A percentile compares a stretch with the other conserved stretches of the same genome.
These are phyloP conservation scores for Corchorus capsularis DNA, from an alignment of 345 rosid species.

Conservation along the genomic window DNA sequence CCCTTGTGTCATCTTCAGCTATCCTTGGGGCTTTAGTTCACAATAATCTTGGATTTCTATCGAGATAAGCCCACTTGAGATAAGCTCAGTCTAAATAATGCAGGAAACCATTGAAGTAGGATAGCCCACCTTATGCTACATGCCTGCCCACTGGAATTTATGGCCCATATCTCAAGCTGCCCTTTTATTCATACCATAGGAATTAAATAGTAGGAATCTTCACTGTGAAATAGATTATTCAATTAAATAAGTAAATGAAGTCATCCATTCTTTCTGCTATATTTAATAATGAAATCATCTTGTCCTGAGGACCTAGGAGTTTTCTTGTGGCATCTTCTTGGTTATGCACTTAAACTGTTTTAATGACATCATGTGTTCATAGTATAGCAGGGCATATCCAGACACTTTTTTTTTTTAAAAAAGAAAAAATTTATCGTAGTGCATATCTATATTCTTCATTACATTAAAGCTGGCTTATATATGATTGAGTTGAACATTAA, in stretches of 20 bases:
- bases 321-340: background rate
- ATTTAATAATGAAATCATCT: background rate
- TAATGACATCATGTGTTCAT: background rate
- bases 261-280: background rate
- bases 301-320: background rate
- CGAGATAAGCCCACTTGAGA: background rate
- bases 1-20: background rate
- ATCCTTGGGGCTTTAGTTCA: background rate
- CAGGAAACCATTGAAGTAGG: constrained; percentile 8
- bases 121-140: background rate
- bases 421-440: no score
- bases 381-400: background rate
- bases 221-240: background rate
- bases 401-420: background rate
- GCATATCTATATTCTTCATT: background rate
- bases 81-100: background rate
- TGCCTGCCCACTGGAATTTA: background rate
- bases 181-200: background rate
- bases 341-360: background rate
- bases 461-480: background rate
- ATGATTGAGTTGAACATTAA: constrained; percentile 2
- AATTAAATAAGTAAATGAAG: background rate
- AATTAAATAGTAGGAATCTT: background rate
- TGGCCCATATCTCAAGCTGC: background rate
- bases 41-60: background rate